Evolutionary conservation across 371 early-diverging fungal genomes (phyloP).

Genomic region (Fennellomyces sp.): DNA sequence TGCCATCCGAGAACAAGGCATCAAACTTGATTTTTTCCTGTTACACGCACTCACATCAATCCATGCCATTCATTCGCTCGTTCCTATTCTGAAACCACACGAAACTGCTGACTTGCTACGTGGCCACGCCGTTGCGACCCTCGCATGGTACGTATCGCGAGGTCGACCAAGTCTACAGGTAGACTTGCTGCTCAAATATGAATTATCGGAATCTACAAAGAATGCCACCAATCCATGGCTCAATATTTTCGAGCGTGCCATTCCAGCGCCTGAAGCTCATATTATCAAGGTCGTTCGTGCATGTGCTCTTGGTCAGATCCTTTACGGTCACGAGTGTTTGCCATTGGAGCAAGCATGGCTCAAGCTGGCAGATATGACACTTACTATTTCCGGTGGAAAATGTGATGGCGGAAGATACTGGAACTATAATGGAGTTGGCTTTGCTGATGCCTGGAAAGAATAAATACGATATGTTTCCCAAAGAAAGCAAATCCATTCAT

Average conservation of each 20-base stretch:
- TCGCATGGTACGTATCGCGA: conserved; percentile 39
- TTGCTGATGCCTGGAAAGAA: conserved; percentile 34
- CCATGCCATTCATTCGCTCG: conserved; percentile 47
- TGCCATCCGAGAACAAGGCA: conserved; percentile 29
- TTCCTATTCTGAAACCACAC: conserved; percentile 26
- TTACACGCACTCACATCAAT: conserved; percentile 59
- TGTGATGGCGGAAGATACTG: no score
- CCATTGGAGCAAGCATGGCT: conserved; percentile 14
- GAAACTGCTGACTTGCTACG: conserved; percentile 42
- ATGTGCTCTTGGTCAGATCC: conserved; percentile 42
- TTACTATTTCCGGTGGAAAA: conserved; percentile 33
- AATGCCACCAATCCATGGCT: conserved; percentile 46
- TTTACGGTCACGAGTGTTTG: conserved; percentile 31
- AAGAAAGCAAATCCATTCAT: no score
- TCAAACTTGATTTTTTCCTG: conserved; percentile 45
- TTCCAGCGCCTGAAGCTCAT: conserved; percentile 53
- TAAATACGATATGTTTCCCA: no score
- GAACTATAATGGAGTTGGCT: conserved; percentile 45
- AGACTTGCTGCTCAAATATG: conserved; percentile 31
- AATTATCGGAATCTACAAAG: background rate
- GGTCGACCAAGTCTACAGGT: conserved; percentile 47
- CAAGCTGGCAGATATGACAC: conserved; percentile 38
- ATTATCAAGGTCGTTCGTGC: conserved; percentile 54
- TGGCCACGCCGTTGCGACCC: conserved; percentile 28
- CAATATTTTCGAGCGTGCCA: conserved; percentile 36